These are phyloP conservation scores for Lasiodiplodia hormozganensis DNA, from an alignment of 2,329 filamentous ascomycete species.

Conservation along the genomic window DNA sequence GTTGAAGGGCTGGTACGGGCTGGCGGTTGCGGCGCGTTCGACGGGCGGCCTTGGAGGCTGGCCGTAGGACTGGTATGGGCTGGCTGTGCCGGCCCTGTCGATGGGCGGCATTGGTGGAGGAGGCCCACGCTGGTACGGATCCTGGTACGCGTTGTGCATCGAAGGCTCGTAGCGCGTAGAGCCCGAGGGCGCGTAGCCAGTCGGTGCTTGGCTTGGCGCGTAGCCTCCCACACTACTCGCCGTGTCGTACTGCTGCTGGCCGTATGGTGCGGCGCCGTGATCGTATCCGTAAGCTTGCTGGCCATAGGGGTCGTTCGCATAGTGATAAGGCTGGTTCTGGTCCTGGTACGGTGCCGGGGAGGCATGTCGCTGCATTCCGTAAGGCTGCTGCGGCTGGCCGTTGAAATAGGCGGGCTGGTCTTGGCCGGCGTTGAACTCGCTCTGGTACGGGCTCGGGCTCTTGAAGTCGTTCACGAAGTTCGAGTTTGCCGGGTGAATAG, in stretches of 20 bases:
- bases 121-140: conserved; percentile 13
- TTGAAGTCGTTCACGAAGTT: background rate
- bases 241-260: conserved; percentile 17
- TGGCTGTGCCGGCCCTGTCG: conserved; percentile 31
- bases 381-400: conserved; percentile 9
- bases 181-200: conserved; percentile 32
- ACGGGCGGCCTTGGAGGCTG: background rate
- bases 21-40: conserved; percentile 14
- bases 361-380: conserved; percentile 12
- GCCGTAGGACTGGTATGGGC: conserved; percentile 18
- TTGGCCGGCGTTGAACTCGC: conserved; percentile 2
- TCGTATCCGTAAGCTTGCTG: conserved; percentile 13
- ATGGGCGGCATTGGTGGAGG: conserved; percentile 22
- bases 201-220: conserved; percentile 23
- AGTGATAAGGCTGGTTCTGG: conserved; percentile 23
- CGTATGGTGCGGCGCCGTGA: background rate
- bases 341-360: conserved; percentile 15
- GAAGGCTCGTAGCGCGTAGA: conserved; percentile 29
- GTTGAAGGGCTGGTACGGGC: conserved; percentile 22
- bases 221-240: conserved; percentile 18
- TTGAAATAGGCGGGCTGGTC: conserved; percentile 16
- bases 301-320: conserved; percentile 19
- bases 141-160: conserved; percentile 24
- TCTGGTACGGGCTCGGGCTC: background rate
- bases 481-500: conserved; percentile 5